These are phyloP conservation scores for Sugiyamaella xylanicola DNA, from an alignment of 1,139 yeast species.

Conservation along the genomic window DNA sequence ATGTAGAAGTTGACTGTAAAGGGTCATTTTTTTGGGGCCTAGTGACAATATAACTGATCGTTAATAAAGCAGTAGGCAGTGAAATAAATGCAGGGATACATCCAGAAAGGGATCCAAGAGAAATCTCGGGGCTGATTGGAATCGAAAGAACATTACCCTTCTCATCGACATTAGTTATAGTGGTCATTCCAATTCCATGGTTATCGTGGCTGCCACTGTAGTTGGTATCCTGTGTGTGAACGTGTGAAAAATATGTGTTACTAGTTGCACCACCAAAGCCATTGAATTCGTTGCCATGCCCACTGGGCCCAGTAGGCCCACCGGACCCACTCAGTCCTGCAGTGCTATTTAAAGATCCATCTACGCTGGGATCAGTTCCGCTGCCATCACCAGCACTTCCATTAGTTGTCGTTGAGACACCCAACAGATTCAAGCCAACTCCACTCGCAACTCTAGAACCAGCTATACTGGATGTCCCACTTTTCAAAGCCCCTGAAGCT, in stretches of 20 bases:
- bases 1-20: slow-evolving; percentile 24
- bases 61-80: slow-evolving; percentile 43
- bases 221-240: neutral
- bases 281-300: neutral
- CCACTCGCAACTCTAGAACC: slow-evolving; percentile 17
- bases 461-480: slow-evolving; percentile 8
- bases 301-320: neutral
- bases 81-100: slow-evolving; percentile 43
- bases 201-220: neutral
- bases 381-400: slow-evolving; percentile 12
- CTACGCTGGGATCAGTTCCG: slow-evolving; percentile 6
- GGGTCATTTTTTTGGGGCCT: slow-evolving; percentile 20
- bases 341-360: slow-evolving; percentile 13
- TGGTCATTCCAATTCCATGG: slow-evolving; percentile 5
- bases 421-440: slow-evolving; percentile 14
- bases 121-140: slow-evolving; percentile 13
- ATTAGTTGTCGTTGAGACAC: slow-evolving; percentile 5
- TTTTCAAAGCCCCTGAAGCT: slow-evolving; percentile 5
- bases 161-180: neutral
- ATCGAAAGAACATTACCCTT: too few species aligned
- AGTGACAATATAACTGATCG: slow-evolving; percentile 32
- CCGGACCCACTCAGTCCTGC: neutral
- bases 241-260: neutral
- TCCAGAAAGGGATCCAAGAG: slow-evolving; percentile 31
- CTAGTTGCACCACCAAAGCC: neutral